A percentile compares a stretch with the other conserved stretches of the same genome.
Evolutionary conservation across 2,329 filamentous ascomycete genomes (phyloP).

Genomic region (Colletotrichum sp.): DNA sequence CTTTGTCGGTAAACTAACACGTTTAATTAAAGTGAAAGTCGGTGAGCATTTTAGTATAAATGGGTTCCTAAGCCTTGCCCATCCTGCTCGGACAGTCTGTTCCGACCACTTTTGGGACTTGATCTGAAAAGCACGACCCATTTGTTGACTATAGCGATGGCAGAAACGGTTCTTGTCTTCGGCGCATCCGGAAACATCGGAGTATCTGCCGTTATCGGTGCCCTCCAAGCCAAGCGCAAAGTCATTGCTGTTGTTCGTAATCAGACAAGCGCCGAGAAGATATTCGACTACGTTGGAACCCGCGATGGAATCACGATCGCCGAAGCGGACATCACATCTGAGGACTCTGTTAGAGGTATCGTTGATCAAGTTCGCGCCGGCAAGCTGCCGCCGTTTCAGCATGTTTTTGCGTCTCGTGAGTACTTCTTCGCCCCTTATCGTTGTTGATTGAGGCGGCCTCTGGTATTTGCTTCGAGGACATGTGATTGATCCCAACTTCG

Average conservation of each 20-base stretch:
- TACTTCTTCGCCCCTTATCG: not conserved
- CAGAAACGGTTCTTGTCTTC: constrained; percentile 39
- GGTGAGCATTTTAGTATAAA: not conserved
- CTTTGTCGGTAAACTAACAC: not conserved
- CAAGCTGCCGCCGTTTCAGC: constrained; percentile 40
- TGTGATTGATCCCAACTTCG: not conserved
- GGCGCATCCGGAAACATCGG: constrained; percentile 45
- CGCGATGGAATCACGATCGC: constrained; percentile 33
- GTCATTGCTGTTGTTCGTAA: constrained; percentile 43
- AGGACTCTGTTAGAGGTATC: constrained; percentile 33
- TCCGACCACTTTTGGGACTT: not conserved
- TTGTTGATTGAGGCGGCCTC: not conserved
- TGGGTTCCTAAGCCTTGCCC: not conserved
- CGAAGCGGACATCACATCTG: constrained; percentile 35
- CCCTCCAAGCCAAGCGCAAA: constrained; percentile 30
- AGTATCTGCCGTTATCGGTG: constrained; percentile 33
- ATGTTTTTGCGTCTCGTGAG: constrained; percentile 38
- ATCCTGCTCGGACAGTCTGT: not conserved
- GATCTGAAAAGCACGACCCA: not conserved
- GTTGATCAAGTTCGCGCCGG: constrained; percentile 38
- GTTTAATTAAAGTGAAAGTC: not conserved
- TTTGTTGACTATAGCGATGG: not conserved
- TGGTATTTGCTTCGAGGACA: not conserved
- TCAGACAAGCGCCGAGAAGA: constrained; percentile 35
- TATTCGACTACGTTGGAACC: constrained; percentile 32